Evolutionary conservation across 1,284 basidiomycete genomes (phyloP).

Genomic region (Leccinum proliferum): DNA sequence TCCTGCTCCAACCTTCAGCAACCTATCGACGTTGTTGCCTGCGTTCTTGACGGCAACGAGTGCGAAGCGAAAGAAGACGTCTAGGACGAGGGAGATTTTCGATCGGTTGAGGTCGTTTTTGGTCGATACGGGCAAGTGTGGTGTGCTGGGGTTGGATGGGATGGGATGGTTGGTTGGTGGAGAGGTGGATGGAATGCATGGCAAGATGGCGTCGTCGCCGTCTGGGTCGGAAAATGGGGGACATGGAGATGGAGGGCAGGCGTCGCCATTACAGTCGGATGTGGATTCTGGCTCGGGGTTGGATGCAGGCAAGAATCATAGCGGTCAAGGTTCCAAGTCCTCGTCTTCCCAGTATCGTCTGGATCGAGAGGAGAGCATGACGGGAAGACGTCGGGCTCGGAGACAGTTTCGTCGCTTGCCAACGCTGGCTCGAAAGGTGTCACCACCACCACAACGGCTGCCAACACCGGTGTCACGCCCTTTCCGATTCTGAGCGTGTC

Average conservation of each 20-base stretch:
- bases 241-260: slow-evolving; percentile 1
- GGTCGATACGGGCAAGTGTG: slow-evolving; percentile 17
- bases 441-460: not conserved
- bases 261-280: not conserved
- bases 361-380: slow-evolving; percentile 3
- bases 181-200: slow-evolving; percentile 11
- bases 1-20: not conserved
- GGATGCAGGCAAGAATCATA: slow-evolving; percentile 5
- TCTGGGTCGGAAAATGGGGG: slow-evolving; percentile 8
- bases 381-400: not conserved
- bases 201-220: not conserved
- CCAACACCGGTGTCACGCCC: slow-evolving; percentile 8
- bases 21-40: slow-evolving; percentile 15
- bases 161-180: slow-evolving; percentile 16
- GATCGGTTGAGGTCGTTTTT: slow-evolving; percentile 25
- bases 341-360: not conserved
- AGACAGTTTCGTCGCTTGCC: not conserved
- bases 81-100: slow-evolving; percentile 25
- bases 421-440: not conserved
- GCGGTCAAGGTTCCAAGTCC: not conserved
- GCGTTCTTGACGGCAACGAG: slow-evolving; percentile 19
- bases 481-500: slow-evolving; percentile 25
- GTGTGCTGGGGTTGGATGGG: slow-evolving; percentile 4
- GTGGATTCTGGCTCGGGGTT: slow-evolving; percentile 4
- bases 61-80: slow-evolving; percentile 24